Evolutionary conservation across 306 rosid genomes (phyloP).

Genomic region (Prinsepia uniflora): DNA sequence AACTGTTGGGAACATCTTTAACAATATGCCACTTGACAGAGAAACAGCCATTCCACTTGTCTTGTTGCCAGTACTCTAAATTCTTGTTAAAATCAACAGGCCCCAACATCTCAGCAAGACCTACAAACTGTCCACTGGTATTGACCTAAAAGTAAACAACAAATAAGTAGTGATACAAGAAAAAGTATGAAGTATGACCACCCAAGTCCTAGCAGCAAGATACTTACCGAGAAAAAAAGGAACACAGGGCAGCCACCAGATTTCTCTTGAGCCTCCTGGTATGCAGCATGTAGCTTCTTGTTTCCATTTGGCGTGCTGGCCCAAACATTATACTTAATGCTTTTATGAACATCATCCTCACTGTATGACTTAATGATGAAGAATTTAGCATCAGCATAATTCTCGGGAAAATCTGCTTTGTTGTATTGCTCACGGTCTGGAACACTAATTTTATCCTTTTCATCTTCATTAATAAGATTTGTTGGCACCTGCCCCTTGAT

Average conservation of each 20-base stretch:
- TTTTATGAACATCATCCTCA: conserved; percentile 95
- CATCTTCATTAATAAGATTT: conserved; percentile 45
- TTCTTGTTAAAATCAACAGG: conserved; percentile 88
- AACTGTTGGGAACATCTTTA: conserved; percentile 92
- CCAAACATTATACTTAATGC: conserved; percentile 95
- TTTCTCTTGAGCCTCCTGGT: conserved; percentile 87
- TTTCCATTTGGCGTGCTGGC: conserved; percentile 97
- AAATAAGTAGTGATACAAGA: neutral
- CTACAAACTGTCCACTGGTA: conserved; percentile 97
- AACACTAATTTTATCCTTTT: conserved; percentile 44
- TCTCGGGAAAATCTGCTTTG: conserved; percentile 61
- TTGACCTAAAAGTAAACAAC: conserved; percentile 52
- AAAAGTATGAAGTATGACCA: neutral
- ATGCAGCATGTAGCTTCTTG: conserved; percentile 95
- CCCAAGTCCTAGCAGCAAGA: neutral
- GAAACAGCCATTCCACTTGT: conserved; percentile 97
- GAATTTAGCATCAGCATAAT: conserved; percentile 62
- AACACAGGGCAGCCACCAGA: conserved; percentile 69
- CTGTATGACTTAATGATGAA: conserved; percentile 90
- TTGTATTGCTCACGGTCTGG: conserved; percentile 75
- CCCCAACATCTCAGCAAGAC: conserved; percentile 93
- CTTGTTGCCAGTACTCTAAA: conserved; percentile 98
- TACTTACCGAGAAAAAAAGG: conserved; percentile 77
- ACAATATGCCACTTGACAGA: conserved; percentile 94
- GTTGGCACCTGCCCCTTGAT: conserved; percentile 65